These are phyloP conservation scores for Raphanus hybrid DNA, from an alignment of 441 rosid genomes.

Conservation along the genomic window DNA sequence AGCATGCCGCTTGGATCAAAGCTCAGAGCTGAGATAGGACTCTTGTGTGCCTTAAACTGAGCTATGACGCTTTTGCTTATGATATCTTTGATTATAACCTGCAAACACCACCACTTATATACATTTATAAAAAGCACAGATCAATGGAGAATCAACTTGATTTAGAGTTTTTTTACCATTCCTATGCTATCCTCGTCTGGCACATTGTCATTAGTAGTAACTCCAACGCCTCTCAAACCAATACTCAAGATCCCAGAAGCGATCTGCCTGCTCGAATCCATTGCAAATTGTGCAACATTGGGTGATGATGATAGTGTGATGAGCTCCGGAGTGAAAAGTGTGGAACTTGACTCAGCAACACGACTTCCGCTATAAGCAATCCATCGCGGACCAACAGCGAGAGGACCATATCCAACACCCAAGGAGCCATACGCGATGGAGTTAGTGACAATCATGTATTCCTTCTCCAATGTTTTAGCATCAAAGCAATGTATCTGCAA, in stretches of 20 bases:
- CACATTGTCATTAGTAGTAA: conserved; percentile 29
- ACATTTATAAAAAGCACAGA: conserved; percentile 3
- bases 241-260: conserved; percentile 65
- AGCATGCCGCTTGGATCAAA: conserved; percentile 93
- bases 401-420: conserved; percentile 85
- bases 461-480: conserved; percentile 62
- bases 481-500: conserved; percentile 91
- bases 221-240: conserved; percentile 47
- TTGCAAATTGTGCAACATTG: conserved; percentile 78
- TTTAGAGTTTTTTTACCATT: neutral
- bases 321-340: conserved; percentile 68
- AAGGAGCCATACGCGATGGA: conserved; percentile 56
- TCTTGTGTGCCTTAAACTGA: conserved; percentile 95
- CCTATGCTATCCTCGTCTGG: too few species aligned
- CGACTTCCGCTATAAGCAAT: conserved; percentile 88
- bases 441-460: conserved; percentile 71
- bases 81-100: conserved; percentile 90
- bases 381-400: conserved; percentile 96
- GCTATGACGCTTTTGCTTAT: conserved; percentile 66
- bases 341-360: conserved; percentile 53
- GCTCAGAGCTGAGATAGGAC: conserved; percentile 86
- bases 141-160: conserved; percentile 22
- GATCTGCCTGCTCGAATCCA: conserved; percentile 86
- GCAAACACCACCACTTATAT: conserved; percentile 28
- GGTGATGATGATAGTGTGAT: conserved; percentile 65